Evolutionary conservation across 352 stramenopile genomes (phyloP).

Genomic region (Globisporangium perplexum): DNA sequence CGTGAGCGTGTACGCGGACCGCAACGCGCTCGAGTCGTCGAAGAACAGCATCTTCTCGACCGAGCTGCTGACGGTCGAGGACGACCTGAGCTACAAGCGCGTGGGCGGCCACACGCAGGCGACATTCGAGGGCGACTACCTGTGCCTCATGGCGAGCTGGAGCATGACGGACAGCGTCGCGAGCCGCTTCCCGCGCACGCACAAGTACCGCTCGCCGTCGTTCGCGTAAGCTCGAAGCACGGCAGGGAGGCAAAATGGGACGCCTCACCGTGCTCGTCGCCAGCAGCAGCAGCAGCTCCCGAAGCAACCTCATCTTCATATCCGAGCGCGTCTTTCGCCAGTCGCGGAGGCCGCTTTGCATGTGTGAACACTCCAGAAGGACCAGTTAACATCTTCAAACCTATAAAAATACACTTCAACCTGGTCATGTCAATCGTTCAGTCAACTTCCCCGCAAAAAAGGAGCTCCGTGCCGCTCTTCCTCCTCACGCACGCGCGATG

Average conservation of each 20-base stretch:
- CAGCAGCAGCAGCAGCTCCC: background rate
- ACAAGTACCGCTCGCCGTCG: slow-evolving; percentile 73
- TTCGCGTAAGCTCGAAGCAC: slow-evolving; percentile 37
- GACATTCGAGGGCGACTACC: slow-evolving; percentile 82
- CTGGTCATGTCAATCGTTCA: too few relatives aligned
- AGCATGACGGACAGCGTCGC: slow-evolving; percentile 34
- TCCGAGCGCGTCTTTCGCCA: background rate
- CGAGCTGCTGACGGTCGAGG: slow-evolving; percentile 63
- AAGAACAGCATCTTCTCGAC: slow-evolving; percentile 76
- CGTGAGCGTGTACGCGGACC: slow-evolving; percentile 96
- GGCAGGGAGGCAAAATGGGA: too few relatives aligned
- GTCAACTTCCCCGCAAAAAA: too few relatives aligned
- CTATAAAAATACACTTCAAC: background rate
- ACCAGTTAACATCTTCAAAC: background rate
- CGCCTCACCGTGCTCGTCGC: too few relatives aligned
- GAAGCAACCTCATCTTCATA: too few relatives aligned
- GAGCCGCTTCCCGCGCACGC: slow-evolving; percentile 36
- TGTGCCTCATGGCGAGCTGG: slow-evolving; percentile 83
- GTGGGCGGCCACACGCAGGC: slow-evolving; percentile 79
- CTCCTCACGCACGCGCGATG: too few relatives aligned
- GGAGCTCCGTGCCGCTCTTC: too few relatives aligned
- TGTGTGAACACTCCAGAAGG: background rate
- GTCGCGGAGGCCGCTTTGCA: background rate
- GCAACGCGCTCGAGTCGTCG: slow-evolving; percentile 53
- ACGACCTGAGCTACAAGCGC: slow-evolving; percentile 77